Evolutionary conservation across 208 protist species (phyloP).

Genomic region (Phytomonas sp.): DNA sequence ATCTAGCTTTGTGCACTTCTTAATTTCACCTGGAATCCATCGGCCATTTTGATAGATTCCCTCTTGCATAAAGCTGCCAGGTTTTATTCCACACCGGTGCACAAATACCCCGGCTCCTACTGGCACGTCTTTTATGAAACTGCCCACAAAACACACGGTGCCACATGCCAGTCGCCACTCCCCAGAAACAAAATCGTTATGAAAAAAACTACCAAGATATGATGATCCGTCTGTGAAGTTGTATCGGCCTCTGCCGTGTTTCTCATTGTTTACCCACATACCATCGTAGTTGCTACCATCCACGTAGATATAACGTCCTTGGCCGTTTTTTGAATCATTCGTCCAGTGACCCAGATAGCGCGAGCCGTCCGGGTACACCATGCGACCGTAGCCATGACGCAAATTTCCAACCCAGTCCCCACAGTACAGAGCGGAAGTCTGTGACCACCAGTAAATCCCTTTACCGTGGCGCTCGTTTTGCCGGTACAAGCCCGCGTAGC

Average conservation of each 20-base stretch:
- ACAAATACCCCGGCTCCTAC: constrained; percentile 75
- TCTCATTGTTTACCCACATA: constrained; percentile 57
- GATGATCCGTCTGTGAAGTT: constrained; percentile 61
- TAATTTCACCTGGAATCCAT: constrained; percentile 62
- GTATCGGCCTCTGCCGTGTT: constrained; percentile 69
- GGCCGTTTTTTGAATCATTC: constrained; percentile 54
- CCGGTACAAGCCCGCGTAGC: constrained; percentile 75
- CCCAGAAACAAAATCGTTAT: constrained; percentile 64
- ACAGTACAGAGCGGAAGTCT: constrained; percentile 47
- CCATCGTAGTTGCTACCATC: constrained; percentile 85
- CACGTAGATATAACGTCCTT: constrained; percentile 73
- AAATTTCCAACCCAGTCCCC: constrained; percentile 59
- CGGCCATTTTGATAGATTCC: constrained; percentile 51
- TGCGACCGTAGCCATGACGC: constrained; percentile 75
- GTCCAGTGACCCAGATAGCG: constrained; percentile 73
- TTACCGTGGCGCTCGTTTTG: constrained; percentile 69
- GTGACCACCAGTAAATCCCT: constrained; percentile 76
- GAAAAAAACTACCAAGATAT: constrained; percentile 67
- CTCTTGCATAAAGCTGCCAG: constrained; percentile 71
- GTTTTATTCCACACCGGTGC: constrained; percentile 56
- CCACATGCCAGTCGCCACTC: constrained; percentile 79
- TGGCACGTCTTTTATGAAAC: constrained; percentile 65
- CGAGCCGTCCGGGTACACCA: constrained; percentile 80
- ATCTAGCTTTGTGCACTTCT: constrained; percentile 41
- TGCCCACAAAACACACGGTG: constrained; percentile 69